Evolutionary conservation across 495 filamentous ascomycete species (phyloP).

Genomic region (Schizothecium vesticola): DNA sequence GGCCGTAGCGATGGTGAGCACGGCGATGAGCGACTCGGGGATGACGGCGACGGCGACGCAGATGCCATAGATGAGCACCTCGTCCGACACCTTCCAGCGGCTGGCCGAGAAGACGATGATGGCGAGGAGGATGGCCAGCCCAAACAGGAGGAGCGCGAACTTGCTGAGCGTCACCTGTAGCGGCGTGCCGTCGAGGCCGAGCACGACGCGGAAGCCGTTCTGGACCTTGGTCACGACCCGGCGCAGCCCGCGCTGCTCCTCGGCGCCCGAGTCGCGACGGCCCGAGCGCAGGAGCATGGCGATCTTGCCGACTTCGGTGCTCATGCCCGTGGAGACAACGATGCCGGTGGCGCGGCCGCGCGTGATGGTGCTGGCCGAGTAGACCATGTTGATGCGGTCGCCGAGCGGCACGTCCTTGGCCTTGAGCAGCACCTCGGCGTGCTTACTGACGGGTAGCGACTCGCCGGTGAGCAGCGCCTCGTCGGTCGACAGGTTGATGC

Average conservation of each 20-base stretch:
- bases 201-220: constrained; percentile 23
- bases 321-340: constrained; percentile 66
- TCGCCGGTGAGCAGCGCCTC: constrained; percentile 58
- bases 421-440: constrained; percentile 28
- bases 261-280: constrained; percentile 50
- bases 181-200: constrained; percentile 72
- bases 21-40: constrained; percentile 62
- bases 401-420: constrained; percentile 51
- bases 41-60: constrained; percentile 67
- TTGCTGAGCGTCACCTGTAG: constrained; percentile 72
- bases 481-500: constrained; percentile 58
- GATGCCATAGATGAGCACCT: constrained; percentile 79
- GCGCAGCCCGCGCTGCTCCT: constrained; percentile 35
- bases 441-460: constrained; percentile 47
- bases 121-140: constrained; percentile 64
- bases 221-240: constrained; percentile 11
- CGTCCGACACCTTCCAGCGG: constrained; percentile 59
- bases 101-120: constrained; percentile 78
- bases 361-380: constrained; percentile 59
- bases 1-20: constrained; percentile 69
- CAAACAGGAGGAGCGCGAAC: constrained; percentile 68
- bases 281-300: constrained; percentile 54
- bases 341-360: constrained; percentile 63
- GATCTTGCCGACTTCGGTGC: constrained; percentile 77
- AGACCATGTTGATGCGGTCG: constrained; percentile 65